A percentile compares a stretch with the other conserved stretches of the same genome.
These are phyloP conservation scores for Lactarius quietus DNA, from an alignment of 768 basidiomycete genomes.

Conservation along the genomic window DNA sequence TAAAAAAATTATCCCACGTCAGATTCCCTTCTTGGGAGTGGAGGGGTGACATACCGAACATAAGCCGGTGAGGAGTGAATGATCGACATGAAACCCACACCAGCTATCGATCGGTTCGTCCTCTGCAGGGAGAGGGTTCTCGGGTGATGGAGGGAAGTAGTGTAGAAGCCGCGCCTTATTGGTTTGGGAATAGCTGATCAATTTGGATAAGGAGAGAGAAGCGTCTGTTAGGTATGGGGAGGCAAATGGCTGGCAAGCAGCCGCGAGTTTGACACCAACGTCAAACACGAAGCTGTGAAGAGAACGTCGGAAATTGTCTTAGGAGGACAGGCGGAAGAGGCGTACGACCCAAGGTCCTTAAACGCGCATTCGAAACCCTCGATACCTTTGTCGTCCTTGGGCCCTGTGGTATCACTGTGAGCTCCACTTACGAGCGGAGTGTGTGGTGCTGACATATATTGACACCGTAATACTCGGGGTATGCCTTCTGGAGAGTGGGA, in stretches of 20 bases:
- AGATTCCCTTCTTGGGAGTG: constrained; percentile 4
- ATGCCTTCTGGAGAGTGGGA: constrained; percentile 46
- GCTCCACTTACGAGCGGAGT: not conserved
- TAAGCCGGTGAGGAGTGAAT: constrained; percentile 86
- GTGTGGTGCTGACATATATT: constrained; percentile 70
- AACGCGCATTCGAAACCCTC: constrained; percentile 85
- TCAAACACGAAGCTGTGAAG: constrained; percentile 66
- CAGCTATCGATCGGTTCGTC: constrained; percentile 78
- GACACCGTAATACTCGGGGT: constrained; percentile 81
- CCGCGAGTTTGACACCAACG: constrained; percentile 77
- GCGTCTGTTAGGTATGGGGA: constrained; percentile 62
- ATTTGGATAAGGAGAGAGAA: constrained; percentile 60
- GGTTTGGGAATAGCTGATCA: constrained; percentile 76
- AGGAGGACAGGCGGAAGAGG: not conserved
- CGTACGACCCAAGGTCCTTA: constrained; percentile 74
- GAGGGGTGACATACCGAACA: constrained; percentile 59
- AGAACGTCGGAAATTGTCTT: constrained; percentile 16
- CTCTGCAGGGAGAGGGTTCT: constrained; percentile 37
- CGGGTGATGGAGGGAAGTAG: constrained; percentile 76
- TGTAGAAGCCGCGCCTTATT: constrained; percentile 94
- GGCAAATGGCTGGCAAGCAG: constrained; percentile 88
- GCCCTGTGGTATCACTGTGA: constrained; percentile 47
- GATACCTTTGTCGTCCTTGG: constrained; percentile 48
- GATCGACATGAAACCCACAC: constrained; percentile 96
- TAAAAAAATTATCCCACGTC: not conserved